Evolutionary conservation across 2,329 filamentous ascomycete species (phyloP).

Genomic region (Fusarium sp.): DNA sequence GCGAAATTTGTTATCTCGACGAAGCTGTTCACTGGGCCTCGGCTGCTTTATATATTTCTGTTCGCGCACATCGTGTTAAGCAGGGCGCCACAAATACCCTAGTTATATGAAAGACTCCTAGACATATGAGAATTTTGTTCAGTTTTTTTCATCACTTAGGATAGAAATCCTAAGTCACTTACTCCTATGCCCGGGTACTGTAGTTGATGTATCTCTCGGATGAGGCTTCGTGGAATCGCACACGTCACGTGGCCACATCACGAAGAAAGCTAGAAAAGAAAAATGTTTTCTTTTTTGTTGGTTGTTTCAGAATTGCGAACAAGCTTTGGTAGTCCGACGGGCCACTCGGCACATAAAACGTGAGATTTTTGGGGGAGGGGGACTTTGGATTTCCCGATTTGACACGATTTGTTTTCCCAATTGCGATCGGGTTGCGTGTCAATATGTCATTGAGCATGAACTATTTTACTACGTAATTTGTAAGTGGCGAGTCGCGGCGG

Average conservation of each 20-base stretch:
- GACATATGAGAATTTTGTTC: too few species aligned
- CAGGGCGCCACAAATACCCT: too few species aligned
- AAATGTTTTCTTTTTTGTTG: neutral
- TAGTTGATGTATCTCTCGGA: neutral
- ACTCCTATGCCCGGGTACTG: neutral
- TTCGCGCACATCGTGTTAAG: neutral
- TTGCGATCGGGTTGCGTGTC: conserved; percentile 32
- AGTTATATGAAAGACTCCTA: too few species aligned
- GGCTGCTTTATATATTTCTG: neutral
- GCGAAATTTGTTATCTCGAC: neutral
- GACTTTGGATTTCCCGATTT: conserved; percentile 26
- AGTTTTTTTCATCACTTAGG: neutral
- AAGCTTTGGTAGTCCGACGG: conserved; percentile 24
- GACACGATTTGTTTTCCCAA: conserved; percentile 10
- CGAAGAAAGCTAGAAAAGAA: neutral
- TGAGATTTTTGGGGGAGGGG: neutral
- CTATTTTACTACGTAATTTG: conserved; percentile 5
- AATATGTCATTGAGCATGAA: conserved; percentile 26
- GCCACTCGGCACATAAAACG: neutral
- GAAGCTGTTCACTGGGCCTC: neutral
- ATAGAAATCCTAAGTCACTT: neutral
- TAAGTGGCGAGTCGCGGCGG: conserved; percentile 20
- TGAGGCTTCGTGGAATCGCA: neutral
- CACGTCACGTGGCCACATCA: neutral
- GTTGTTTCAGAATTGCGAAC: conserved; percentile 24